Conservation (phyloP, 495 filamentous ascomycete genomes). For the Trypethelium eluteriae region DNA sequence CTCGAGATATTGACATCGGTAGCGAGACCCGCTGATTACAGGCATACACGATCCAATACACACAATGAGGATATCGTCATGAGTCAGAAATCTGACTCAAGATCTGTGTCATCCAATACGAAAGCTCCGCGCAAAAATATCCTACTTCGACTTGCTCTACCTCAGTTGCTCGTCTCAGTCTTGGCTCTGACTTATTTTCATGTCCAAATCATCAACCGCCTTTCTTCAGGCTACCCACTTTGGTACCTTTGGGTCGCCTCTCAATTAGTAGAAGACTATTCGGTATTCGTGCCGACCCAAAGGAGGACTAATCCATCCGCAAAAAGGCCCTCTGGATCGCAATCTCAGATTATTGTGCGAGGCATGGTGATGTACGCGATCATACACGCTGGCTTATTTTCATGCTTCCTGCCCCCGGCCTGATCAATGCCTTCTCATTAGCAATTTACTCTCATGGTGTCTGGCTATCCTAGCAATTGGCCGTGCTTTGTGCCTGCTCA, state of each 20-base stretch:
- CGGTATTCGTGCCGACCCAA: not conserved
- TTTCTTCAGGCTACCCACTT: conserved; percentile 80
- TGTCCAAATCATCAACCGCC: conserved; percentile 84
- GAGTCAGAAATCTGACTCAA: not conserved
- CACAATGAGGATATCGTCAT: not conserved
- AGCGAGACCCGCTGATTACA: not conserved
- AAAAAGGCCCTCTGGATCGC: not conserved
- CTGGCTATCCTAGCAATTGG: not conserved
- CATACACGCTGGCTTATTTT: conserved; percentile 74
- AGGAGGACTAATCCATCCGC: not conserved
- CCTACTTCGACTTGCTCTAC: conserved; percentile 54
- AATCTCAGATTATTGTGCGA: conserved; percentile 39
- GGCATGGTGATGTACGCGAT: conserved; percentile 74
- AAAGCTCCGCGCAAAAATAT: conserved; percentile 23
- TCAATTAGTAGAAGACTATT: conserved; percentile 25
- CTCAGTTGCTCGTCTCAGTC: conserved; percentile 63
- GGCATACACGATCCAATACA: not conserved
- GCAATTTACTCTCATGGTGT: not conserved
- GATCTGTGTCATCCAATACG: not conserved
- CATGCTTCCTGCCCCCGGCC: conserved; percentile 93
- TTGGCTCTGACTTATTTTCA: conserved; percentile 74
- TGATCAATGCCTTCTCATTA: conserved; percentile 25
- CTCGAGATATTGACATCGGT: conserved; percentile 2
- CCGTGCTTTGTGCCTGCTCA: not conserved
- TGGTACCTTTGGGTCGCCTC: conserved; percentile 78